Evolutionary conservation across 1,284 basidiomycete species (phyloP).

Genomic region (Cystobasidium pallidum): DNA sequence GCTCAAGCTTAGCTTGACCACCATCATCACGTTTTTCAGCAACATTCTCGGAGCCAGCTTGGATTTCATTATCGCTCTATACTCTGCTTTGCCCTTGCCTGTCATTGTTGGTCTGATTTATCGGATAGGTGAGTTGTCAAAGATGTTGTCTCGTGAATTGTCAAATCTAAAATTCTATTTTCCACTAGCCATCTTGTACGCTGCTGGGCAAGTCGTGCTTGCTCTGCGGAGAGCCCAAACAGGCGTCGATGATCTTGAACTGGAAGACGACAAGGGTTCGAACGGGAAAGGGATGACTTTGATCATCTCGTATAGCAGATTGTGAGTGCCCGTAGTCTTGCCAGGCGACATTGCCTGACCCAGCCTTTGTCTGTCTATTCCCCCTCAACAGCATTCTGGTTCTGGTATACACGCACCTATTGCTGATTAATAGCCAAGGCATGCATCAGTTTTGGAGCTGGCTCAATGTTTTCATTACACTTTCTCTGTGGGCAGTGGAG

Average conservation of each 20-base stretch:
- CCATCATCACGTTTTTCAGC: conserved; percentile 39
- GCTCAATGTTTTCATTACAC: conserved; percentile 50
- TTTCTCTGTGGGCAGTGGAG: conserved; percentile 51
- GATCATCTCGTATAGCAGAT: conserved; percentile 37
- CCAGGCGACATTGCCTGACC: neutral
- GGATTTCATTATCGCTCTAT: conserved; percentile 52
- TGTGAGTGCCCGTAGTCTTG: too few relatives aligned
- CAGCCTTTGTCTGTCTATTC: neutral
- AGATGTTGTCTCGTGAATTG: neutral
- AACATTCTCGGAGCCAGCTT: conserved; percentile 52
- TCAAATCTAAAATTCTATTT: neutral
- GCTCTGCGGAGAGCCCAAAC: conserved; percentile 50
- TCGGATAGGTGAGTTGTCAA: conserved; percentile 45
- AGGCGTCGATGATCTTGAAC: conserved; percentile 49
- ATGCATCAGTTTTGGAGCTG: conserved; percentile 50
- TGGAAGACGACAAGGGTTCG: conserved; percentile 11
- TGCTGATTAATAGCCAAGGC: conserved; percentile 47
- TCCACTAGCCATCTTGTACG: conserved; percentile 48
- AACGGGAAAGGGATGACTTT: conserved; percentile 30
- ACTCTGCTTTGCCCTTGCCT: conserved; percentile 52
- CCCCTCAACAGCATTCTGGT: conserved; percentile 26
- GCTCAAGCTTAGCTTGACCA: conserved; percentile 41
- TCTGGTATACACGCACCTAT: conserved; percentile 52
- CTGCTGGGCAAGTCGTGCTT: conserved; percentile 50
- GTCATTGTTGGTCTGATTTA: conserved; percentile 53